These are phyloP conservation scores for Chromera velia DNA, from an alignment of 73 alveolate species.

Conservation along the genomic window DNA sequence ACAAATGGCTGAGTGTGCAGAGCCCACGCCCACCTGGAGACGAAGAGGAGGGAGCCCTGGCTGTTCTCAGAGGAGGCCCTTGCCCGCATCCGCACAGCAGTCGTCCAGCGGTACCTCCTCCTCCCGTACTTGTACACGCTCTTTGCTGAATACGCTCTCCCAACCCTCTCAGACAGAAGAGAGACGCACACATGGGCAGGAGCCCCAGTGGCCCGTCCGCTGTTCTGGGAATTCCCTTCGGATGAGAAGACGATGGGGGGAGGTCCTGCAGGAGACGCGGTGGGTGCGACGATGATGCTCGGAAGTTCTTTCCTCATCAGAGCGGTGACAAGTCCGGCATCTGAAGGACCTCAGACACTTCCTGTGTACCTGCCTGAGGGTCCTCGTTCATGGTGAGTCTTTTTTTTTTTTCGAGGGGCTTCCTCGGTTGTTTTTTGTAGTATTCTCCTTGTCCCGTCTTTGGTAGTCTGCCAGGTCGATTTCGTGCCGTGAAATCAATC, in stretches of 20 bases:
- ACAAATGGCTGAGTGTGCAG: no score
- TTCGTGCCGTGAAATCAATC: neutral
- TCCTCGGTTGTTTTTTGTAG: no score
- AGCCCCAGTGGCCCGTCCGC: conserved; percentile 14
- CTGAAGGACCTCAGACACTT: neutral
- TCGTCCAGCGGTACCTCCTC: neutral
- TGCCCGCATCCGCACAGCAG: conserved; percentile 38
- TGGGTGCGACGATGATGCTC: neutral
- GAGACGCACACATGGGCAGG: conserved; percentile 11
- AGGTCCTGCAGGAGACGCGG: no score
- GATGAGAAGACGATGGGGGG: neutral
- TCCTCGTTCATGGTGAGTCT: neutral
- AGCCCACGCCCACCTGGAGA: conserved; percentile 78
- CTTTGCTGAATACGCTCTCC: neutral
- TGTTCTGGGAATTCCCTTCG: neutral
- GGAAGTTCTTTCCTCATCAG: neutral
- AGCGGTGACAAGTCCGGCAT: neutral
- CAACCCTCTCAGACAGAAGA: no score
- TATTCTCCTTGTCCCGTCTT: no score
- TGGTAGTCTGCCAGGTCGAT: neutral
- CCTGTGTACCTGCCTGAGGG: neutral
- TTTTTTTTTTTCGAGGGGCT: no score
- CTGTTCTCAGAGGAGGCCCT: conserved; percentile 49
- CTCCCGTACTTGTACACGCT: neutral
- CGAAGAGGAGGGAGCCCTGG: conserved; percentile 95